phyloP scores from a whole-genome alignment of 257 asterid species.

The Paraleonurus japonicus region DNA sequence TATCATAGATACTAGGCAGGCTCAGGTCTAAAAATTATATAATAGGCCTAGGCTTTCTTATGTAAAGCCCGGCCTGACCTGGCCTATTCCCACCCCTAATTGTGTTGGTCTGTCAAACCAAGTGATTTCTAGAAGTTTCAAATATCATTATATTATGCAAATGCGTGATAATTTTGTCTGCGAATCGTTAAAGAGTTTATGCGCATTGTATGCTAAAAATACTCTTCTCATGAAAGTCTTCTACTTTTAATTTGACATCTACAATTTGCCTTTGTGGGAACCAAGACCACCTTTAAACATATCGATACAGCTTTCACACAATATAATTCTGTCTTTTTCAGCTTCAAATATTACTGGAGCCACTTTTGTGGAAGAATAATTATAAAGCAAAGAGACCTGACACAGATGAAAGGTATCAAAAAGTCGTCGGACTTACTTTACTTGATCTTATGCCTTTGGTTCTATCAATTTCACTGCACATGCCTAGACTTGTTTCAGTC shows the following conservation, averaged over 20 bases:
- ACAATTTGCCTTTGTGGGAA: slow-evolving; percentile 12
- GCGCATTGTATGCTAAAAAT: neutral
- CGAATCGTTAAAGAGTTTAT: neutral
- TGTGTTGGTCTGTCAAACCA: neutral
- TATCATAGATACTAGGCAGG: no score
- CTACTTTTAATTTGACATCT: neutral
- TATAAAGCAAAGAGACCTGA: slow-evolving; percentile 35
- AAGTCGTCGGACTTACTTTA: slow-evolving; percentile 10
- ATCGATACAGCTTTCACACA: neutral
- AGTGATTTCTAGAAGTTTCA: neutral
- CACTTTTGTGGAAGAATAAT: slow-evolving; percentile 74
- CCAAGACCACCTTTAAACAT: slow-evolving; percentile 11
- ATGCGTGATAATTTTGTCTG: neutral
- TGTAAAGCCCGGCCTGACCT: no score
- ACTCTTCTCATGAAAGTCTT: slow-evolving; percentile 1
- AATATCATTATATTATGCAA: slow-evolving; percentile 11
- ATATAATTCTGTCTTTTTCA: slow-evolving; percentile 36
- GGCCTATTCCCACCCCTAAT: no score
- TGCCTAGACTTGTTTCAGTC: neutral
- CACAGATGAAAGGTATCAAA: slow-evolving; percentile 61
- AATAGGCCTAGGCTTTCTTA: no score
- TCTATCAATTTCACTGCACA: slow-evolving; percentile 11
- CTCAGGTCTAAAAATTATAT: no score
- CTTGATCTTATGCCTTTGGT: slow-evolving; percentile 12
- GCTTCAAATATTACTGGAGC: slow-evolving; percentile 82